Base-by-base conservation (phyloP, 2,329 filamentous ascomycete genomes). In the Penicillium sp. region DNA sequence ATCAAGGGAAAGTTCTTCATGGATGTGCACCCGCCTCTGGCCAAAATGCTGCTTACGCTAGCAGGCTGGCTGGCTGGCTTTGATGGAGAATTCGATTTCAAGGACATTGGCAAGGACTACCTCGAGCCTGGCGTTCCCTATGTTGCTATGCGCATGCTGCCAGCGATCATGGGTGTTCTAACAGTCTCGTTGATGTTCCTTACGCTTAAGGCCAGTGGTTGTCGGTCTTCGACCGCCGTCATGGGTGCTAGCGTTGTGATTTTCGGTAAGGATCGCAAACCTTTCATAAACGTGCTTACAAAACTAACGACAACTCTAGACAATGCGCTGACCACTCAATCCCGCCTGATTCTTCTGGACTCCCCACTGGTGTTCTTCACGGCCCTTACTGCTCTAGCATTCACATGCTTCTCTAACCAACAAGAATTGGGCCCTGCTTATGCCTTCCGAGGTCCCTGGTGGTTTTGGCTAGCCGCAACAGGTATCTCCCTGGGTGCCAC, bases 1-100 rank as follows among this genome's bases (percentile, higher is more conserved):
- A 98, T 99, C 84, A 98, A 99, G 82, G 95, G 95, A 71, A 89
- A 84, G 74, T 99, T 99, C 84, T 99, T 99, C 78, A 99, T 99
- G 95, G 95, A 99, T 74, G 95, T 99, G n/a, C 95, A 99, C 74
- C 95, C 95, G 31, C 95, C 95, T 46, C 84, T 99, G 59, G 95
- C 95, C 65, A 99, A 99, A 82, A 86, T 99, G 73, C 87, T 99
- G 66, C 93, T 99, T 70, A 96, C 95, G 52, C 85, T 99, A 59
- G 92, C 93, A 62, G 95, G 93, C 67, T 99, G 90, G 88, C 78
- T 97, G 62, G 95, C 93, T 68, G 95, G 95, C 53, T 99, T 98
- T 75, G 86, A 97, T 72, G 95, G 95, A 63, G 84, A 91, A 62
- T 99, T 99, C 74, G 95, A 98, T 76, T 99, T 99, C 82, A 99